A percentile compares a stretch with the other conserved stretches of the same genome.
Conservation (phyloP, 768 basidiomycete genomes). For the Chlorophyllum brunneum region DNA sequence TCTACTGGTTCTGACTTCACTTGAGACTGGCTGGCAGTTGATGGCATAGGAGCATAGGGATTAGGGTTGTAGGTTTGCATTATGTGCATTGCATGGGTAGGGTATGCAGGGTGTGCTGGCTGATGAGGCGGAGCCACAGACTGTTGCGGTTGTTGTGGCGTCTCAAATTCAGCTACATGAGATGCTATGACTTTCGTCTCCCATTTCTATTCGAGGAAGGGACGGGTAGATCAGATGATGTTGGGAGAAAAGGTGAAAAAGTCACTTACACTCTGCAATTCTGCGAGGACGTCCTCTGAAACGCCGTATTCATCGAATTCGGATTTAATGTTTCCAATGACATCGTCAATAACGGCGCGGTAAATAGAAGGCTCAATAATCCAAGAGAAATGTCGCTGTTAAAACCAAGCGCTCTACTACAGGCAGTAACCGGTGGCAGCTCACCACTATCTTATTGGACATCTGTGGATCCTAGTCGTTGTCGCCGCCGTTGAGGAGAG, state of each 20-base stretch:
- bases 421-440: constrained; percentile 62
- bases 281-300: constrained; percentile 82
- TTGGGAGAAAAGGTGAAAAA: constrained; percentile 15
- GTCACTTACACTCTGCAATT: constrained; percentile 79
- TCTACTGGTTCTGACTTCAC: constrained; percentile 79
- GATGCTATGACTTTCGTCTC: constrained; percentile 92
- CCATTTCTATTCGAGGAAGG: constrained; percentile 73
- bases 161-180: constrained; percentile 91
- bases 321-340: constrained; percentile 78
- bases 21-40: constrained; percentile 34
- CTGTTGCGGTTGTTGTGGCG: constrained; percentile 33
- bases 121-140: constrained; percentile 39
- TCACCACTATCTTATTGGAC: constrained; percentile 99
- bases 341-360: constrained; percentile 95
- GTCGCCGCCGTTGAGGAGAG: constrained; percentile 28
- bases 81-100: constrained; percentile 62
- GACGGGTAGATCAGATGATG: constrained; percentile 13
- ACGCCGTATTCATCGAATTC: constrained; percentile 98
- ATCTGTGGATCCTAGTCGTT: constrained; percentile 41
- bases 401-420: constrained; percentile 53
- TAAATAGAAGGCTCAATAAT: constrained; percentile 84
- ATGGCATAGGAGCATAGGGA: constrained; percentile 43
- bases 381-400: constrained; percentile 38
- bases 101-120: constrained; percentile 48
- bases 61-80: constrained; percentile 51